phyloP scores from a whole-genome alignment of 2,329 filamentous ascomycete genomes.

The Xylariaceae sp. region DNA sequence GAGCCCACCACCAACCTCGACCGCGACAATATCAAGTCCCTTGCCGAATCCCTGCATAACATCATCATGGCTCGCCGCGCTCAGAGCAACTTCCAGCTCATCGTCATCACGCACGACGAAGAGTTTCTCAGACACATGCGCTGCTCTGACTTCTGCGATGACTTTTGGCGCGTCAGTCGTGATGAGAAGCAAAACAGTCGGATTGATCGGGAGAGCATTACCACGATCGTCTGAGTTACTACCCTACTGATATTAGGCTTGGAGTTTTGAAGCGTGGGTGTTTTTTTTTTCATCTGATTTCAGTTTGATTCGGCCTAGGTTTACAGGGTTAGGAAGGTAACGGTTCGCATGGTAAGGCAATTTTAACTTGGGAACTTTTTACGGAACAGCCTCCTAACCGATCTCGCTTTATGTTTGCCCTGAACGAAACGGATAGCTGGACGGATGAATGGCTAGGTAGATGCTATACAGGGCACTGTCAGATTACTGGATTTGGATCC shows the following conservation, averaged over 20 bases:
- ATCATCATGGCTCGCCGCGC: constrained; percentile 85
- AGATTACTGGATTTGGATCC: too few species aligned
- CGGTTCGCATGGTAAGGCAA: constrained; percentile 22
- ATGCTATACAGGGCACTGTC: too few species aligned
- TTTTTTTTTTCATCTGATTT: background rate
- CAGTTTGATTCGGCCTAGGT: background rate
- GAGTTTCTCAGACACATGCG: constrained; percentile 94
- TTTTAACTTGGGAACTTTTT: too few species aligned
- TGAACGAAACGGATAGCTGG: too few species aligned
- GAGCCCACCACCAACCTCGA: constrained; percentile 98
- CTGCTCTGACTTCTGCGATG: constrained; percentile 90
- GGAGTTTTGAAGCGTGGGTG: too few species aligned
- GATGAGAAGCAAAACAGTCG: constrained; percentile 86
- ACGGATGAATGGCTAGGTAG: too few species aligned
- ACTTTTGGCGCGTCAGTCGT: constrained; percentile 85
- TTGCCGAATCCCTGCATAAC: constrained; percentile 82
- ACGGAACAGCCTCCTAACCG: too few species aligned
- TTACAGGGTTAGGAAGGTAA: background rate
- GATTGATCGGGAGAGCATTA: constrained; percentile 74
- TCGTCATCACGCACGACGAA: constrained; percentile 98
- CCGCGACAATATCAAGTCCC: constrained; percentile 88
- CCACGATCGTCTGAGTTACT: constrained; percentile 51
- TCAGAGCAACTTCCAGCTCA: constrained; percentile 95
- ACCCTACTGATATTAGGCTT: too few species aligned
- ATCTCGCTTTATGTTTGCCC: too few species aligned